Conservation (phyloP, 176 grass and related monocot species). For the Aechmea fasciata region DNA sequence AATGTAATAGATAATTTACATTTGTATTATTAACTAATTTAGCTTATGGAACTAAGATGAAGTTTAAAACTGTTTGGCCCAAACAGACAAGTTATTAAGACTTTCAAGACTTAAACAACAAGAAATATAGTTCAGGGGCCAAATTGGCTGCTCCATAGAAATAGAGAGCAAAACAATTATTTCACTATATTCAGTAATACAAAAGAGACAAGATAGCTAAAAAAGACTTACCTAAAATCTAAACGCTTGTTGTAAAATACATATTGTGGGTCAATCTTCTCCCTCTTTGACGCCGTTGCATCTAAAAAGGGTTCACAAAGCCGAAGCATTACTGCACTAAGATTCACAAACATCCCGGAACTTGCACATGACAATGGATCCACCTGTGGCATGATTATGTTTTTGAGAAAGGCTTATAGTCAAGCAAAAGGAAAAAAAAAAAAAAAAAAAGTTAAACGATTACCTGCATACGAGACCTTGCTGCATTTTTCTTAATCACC, state of each 20-base stretch:
- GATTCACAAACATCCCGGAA: slow-evolving; percentile 94
- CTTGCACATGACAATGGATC: slow-evolving; percentile 76
- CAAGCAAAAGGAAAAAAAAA: neutral
- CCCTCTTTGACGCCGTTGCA: slow-evolving; percentile 58
- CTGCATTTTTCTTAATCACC: slow-evolving; percentile 70
- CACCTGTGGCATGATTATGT: slow-evolving; percentile 41
- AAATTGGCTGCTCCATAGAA: too few species aligned
- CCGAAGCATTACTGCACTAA: slow-evolving; percentile 81
- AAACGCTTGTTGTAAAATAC: slow-evolving; percentile 68
- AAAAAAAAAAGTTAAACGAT: slow-evolving; percentile 7
- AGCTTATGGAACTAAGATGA: neutral
- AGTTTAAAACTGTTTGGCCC: neutral
- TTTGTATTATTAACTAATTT: neutral
- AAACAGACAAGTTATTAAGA: too few species aligned
- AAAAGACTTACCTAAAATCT: slow-evolving; percentile 54
- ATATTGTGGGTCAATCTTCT: slow-evolving; percentile 85
- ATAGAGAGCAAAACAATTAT: too few species aligned
- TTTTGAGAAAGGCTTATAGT: neutral
- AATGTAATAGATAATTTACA: slow-evolving; percentile 11
- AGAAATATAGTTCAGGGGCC: too few species aligned
- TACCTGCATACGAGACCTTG: slow-evolving; percentile 91
- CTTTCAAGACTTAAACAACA: too few species aligned
- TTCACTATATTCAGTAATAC: neutral
- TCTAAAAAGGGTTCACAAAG: slow-evolving; percentile 90
- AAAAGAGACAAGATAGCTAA: neutral